phyloP scores from a whole-genome alignment of 495 filamentous ascomycete species.

The Tuber magnatum region DNA sequence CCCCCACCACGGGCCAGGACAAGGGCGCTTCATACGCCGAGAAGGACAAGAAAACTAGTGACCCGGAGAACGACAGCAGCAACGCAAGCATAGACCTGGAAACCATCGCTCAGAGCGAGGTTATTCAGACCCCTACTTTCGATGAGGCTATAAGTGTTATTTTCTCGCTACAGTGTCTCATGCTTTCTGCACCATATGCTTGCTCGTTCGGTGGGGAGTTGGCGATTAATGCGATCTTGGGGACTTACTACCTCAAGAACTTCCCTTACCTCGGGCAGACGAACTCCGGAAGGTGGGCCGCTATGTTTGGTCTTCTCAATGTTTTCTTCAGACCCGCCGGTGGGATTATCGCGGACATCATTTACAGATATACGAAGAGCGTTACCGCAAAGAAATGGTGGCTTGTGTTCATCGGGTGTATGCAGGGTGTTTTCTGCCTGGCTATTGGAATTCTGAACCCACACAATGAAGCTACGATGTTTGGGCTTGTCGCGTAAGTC shows the following conservation, averaged over 20 bases:
- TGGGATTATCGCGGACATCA: constrained; percentile 63
- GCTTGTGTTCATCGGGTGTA: constrained; percentile 55
- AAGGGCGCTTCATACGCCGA: constrained; percentile 39
- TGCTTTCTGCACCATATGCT: constrained; percentile 65
- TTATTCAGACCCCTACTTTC: constrained; percentile 59
- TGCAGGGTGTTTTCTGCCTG: constrained; percentile 61
- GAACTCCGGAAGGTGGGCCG: constrained; percentile 65
- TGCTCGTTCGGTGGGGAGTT: constrained; percentile 83
- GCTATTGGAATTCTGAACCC: constrained; percentile 63
- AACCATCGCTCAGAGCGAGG: constrained; percentile 54
- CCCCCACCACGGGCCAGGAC: constrained; percentile 42
- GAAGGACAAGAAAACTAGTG: constrained; percentile 44
- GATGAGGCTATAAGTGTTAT: constrained; percentile 53
- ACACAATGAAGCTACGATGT: constrained; percentile 56
- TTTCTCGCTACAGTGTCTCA: constrained; percentile 59
- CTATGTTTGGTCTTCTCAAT: constrained; percentile 89
- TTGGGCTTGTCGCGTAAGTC: constrained; percentile 58
- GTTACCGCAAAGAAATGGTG: constrained; percentile 73
- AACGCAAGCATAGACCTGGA: constrained; percentile 49
- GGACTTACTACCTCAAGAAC: constrained; percentile 69
- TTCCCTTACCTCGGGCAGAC: constrained; percentile 71
- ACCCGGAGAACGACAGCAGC: constrained; percentile 28
- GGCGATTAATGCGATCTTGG: constrained; percentile 75
- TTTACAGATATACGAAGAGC: constrained; percentile 56
- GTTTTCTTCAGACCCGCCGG: constrained; percentile 66